Percentiles rank a stretch among this genome's conserved stretches.
Evolutionary conservation across 2,329 filamentous ascomycete genomes (phyloP).

Genomic region (Cladosporium colombiae): DNA sequence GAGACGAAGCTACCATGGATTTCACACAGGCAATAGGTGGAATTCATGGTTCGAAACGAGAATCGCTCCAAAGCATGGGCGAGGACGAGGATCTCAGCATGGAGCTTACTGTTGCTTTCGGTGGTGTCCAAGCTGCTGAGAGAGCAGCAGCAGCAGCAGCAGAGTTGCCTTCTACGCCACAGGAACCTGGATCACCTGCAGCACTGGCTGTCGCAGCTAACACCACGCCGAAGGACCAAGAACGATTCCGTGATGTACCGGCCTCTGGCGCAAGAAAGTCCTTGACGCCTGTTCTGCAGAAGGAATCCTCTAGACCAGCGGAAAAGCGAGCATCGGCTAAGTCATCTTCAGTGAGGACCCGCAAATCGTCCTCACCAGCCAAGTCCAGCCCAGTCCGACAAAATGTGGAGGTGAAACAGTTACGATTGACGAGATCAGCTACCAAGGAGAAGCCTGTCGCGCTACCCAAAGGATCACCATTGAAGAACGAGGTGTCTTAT

Average conservation of each 20-base stretch:
- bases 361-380: conserved; percentile 19
- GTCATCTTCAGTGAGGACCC: conserved; percentile 22
- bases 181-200: conserved; percentile 52
- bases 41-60: conserved; percentile 26
- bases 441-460: conserved; percentile 2
- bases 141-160: conserved; percentile 25
- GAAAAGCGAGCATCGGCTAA: conserved; percentile 28
- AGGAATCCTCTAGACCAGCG: conserved; percentile 30
- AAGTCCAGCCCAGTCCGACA: conserved; percentile 1
- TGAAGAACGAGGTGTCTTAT: conserved; percentile 26
- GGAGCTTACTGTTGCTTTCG: conserved; percentile 53
- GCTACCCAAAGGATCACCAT: conserved; percentile 20
- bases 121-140: conserved; percentile 43
- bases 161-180: conserved; percentile 36
- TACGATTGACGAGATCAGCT: conserved; percentile 10
- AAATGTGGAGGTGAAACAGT: not conserved
- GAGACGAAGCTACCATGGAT: conserved; percentile 56
- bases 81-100: conserved; percentile 51
- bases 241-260: conserved; percentile 57
- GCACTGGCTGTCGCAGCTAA: conserved; percentile 32
- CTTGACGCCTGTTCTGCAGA: conserved; percentile 38
- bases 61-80: conserved; percentile 35
- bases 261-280: conserved; percentile 41
- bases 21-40: conserved; percentile 57
- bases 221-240: conserved; percentile 60